Conservation (phyloP, 2,329 filamentous ascomycete species). For the Penicillium sp. region DNA sequence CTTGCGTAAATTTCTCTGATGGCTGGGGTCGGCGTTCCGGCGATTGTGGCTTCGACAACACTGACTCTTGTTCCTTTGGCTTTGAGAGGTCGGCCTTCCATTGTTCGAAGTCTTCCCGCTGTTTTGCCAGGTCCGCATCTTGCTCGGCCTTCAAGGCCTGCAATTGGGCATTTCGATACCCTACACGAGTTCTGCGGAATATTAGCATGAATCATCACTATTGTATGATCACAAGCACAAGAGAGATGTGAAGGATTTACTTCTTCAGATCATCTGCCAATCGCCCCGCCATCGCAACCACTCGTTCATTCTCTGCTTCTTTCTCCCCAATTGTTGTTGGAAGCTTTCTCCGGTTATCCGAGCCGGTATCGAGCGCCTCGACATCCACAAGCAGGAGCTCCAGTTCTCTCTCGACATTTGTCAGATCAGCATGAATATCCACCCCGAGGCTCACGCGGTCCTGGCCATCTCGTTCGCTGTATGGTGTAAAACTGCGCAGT, state of each 20-base stretch:
- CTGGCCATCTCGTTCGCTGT: slow-evolving; percentile 62
- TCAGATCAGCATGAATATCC: slow-evolving; percentile 76
- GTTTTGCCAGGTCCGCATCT: background rate
- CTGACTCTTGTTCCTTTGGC: slow-evolving; percentile 69
- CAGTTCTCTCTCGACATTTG: slow-evolving; percentile 77
- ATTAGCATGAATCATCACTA: slow-evolving; percentile 7
- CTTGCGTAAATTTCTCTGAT: slow-evolving; percentile 59
- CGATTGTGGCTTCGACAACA: slow-evolving; percentile 57
- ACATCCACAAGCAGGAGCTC: slow-evolving; percentile 77
- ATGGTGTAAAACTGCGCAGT: slow-evolving; percentile 60
- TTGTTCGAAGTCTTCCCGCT: too few species aligned
- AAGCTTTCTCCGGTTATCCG: slow-evolving; percentile 31
- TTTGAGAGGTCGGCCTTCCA: slow-evolving; percentile 70
- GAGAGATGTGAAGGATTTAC: slow-evolving; percentile 48
- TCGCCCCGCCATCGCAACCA: slow-evolving; percentile 65
- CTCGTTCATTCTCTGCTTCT: slow-evolving; percentile 61
- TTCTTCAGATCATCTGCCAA: slow-evolving; percentile 67
- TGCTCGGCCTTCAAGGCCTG: slow-evolving; percentile 8
- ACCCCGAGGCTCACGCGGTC: slow-evolving; percentile 68
- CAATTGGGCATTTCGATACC: slow-evolving; percentile 74
- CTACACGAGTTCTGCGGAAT: slow-evolving; percentile 53
- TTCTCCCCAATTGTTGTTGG: slow-evolving; percentile 47
- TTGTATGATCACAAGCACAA: background rate
- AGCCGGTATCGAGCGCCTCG: slow-evolving; percentile 60
- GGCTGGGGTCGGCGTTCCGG: slow-evolving; percentile 28